A percentile compares a stretch with the other conserved stretches of the same genome.
phyloP scores from a whole-genome alignment of 306 rosid genomes.

The Inga laurina region DNA sequence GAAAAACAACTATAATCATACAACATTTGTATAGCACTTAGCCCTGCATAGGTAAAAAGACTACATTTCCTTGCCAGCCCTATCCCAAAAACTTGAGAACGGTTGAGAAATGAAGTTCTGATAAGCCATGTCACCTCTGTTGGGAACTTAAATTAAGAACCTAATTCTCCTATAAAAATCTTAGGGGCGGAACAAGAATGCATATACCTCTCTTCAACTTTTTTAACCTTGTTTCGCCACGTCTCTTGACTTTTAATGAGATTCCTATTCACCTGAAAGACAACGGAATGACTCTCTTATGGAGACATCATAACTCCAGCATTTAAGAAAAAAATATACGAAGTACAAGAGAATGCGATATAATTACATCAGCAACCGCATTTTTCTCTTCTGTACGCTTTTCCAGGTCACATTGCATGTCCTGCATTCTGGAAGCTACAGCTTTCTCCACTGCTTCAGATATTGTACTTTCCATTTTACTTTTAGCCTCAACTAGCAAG shows the following conservation, averaged over 20 bases:
- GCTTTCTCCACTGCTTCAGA: conserved; percentile 82
- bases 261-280: conserved; percentile 57
- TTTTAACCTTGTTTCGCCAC: conserved; percentile 62
- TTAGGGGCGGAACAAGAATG: background rate
- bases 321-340: conserved; percentile 11
- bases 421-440: conserved; percentile 62
- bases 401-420: conserved; percentile 71
- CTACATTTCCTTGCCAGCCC: background rate
- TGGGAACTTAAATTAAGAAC: background rate
- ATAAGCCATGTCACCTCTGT: background rate
- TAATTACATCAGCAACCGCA: conserved; percentile 61
- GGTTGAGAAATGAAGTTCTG: background rate
- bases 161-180: background rate
- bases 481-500: conserved; percentile 69
- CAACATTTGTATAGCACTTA: background rate
- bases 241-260: conserved; percentile 80
- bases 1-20: conserved; percentile 1
- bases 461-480: conserved; percentile 59
- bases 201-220: conserved; percentile 74
- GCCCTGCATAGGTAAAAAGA: conserved; percentile 2
- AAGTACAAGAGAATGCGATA: conserved; percentile 1
- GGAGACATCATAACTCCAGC: background rate
- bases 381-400: conserved; percentile 61
- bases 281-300: conserved; percentile 21
- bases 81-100: background rate